A percentile compares a stretch with the other conserved stretches of the same genome.
Evolutionary conservation across 2,329 filamentous ascomycete species (phyloP).

Genomic region (Calonectria hawksworthii): DNA sequence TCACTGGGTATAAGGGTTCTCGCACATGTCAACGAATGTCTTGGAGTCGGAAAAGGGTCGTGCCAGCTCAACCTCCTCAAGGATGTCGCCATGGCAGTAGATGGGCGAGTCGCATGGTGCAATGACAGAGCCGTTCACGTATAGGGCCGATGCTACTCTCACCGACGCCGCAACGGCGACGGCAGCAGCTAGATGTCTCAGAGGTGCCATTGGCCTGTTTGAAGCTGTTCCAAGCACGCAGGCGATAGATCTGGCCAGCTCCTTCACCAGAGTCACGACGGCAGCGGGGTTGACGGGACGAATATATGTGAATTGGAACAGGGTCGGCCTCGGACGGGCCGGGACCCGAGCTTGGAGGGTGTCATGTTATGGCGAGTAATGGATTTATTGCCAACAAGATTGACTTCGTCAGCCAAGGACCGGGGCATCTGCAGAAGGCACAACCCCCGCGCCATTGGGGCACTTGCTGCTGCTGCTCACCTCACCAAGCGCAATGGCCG

Average conservation of each 20-base stretch:
- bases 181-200: conserved; percentile 43
- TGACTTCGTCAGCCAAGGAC: conserved; percentile 19
- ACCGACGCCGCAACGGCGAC: conserved; percentile 45
- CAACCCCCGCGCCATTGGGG: neutral
- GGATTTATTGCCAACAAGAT: neutral
- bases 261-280: neutral
- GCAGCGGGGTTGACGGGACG: neutral
- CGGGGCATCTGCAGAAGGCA: neutral
- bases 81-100: conserved; percentile 76
- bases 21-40: conserved; percentile 78
- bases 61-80: conserved; percentile 74
- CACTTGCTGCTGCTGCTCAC: neutral
- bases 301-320: neutral
- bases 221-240: neutral
- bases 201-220: conserved; percentile 42
- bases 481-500: neutral
- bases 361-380: neutral
- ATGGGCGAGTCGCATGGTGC: conserved; percentile 77
- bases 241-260: neutral
- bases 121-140: conserved; percentile 70
- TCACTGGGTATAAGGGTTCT: conserved; percentile 16
- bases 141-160: conserved; percentile 61
- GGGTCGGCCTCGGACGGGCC: neutral
- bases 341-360: neutral
- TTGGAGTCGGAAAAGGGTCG: conserved; percentile 77